Percentiles rank a stretch among this genome's conserved stretches.
phyloP scores from a whole-genome alignment of 257 asterid species.

The Misopates orontium region DNA sequence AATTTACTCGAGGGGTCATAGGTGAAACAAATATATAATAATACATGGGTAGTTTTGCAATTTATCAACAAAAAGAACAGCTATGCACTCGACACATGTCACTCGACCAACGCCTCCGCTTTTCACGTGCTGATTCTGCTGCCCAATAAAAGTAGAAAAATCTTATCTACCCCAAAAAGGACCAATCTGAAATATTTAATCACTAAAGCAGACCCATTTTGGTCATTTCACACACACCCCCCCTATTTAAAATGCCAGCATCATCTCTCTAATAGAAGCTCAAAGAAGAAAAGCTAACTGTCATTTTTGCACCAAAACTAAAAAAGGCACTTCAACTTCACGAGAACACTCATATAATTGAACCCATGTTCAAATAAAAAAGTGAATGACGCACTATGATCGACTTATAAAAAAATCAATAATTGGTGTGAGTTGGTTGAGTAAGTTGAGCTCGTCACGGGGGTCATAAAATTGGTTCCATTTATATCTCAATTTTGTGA shows the following conservation, averaged over 20 bases:
- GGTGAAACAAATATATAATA: too few relatives aligned
- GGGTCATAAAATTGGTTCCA: neutral
- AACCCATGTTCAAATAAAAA: neutral
- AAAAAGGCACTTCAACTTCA: conserved; percentile 44
- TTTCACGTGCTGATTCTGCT: neutral
- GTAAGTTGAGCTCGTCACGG: conserved; percentile 60
- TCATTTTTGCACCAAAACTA: conserved; percentile 29
- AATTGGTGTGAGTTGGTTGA: conserved; percentile 31
- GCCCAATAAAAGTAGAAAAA: neutral
- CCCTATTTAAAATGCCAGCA: conserved; percentile 18
- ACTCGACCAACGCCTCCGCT: neutral
- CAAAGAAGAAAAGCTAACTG: conserved; percentile 32
- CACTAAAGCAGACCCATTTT: neutral
- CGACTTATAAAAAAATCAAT: conserved; percentile 28
- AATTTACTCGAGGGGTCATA: too few relatives aligned
- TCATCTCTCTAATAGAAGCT: conserved; percentile 27
- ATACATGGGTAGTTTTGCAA: too few relatives aligned
- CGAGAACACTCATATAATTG: conserved; percentile 39
- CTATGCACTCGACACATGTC: neutral
- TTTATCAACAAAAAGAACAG: neutral
- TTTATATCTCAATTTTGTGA: conserved; percentile 36
- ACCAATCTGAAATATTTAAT: neutral
- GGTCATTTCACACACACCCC: too few relatives aligned
- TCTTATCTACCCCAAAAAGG: neutral
- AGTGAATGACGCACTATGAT: conserved; percentile 17